Conservation (phyloP, 148 eudicot species). For the Camellia japonica region DNA sequence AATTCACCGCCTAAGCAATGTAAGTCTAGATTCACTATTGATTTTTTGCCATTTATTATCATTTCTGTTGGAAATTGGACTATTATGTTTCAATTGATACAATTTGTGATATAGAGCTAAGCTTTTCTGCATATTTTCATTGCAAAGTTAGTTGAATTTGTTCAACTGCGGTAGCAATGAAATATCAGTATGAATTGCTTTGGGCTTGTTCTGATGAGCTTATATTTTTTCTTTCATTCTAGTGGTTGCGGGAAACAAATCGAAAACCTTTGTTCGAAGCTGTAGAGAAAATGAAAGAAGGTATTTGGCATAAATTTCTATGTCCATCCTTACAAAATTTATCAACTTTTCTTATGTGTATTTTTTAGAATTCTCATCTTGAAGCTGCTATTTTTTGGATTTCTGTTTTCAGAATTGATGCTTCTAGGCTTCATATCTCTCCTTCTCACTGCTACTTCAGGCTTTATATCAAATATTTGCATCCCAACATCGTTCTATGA, state of each 20-base stretch:
- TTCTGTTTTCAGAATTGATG: slow-evolving; percentile 72
- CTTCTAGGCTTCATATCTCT: slow-evolving; percentile 94
- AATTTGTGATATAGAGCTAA: not conserved
- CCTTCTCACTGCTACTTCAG: slow-evolving; percentile 83
- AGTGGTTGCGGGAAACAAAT: slow-evolving; percentile 81
- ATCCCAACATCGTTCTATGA: slow-evolving; percentile 73
- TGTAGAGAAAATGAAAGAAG: slow-evolving; percentile 99
- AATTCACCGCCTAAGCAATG: slow-evolving; percentile 68
- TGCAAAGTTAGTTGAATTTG: not conserved
- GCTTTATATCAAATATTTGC: slow-evolving; percentile 74
- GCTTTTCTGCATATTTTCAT: not conserved
- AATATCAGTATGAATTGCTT: not conserved
- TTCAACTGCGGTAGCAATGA: not conserved
- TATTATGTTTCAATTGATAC: not conserved
- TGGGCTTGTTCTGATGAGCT: slow-evolving; percentile 2
- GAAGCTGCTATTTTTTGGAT: not conserved
- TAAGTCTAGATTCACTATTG: slow-evolving; percentile 30
- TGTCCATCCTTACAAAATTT: not conserved
- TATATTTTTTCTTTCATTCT: slow-evolving; percentile 16
- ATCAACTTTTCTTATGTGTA: not conserved
- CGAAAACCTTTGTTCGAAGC: slow-evolving; percentile 82
- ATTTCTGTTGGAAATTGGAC: not conserved
- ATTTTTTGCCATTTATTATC: not conserved
- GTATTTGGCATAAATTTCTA: slow-evolving; percentile 25
- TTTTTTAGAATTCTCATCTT: slow-evolving; percentile 5